Evolutionary conservation across 179 eudicot genomes (phyloP).

Genomic region (Corrigiola litoralis): DNA sequence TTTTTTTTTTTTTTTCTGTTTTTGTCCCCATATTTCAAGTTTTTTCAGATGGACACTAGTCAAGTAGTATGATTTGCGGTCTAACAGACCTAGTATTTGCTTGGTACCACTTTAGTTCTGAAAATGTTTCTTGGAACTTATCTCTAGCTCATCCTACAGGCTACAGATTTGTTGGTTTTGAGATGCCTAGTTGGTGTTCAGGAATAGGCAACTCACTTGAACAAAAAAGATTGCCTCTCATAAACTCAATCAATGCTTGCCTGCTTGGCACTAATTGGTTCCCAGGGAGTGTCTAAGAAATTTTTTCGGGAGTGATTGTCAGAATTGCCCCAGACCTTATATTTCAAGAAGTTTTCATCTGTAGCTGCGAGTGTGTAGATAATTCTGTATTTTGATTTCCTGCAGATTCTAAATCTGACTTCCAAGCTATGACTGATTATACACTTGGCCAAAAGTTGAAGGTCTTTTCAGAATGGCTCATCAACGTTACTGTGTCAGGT

Average conservation of each 20-base stretch:
- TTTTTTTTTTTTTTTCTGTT: not conserved
- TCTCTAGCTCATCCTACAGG: not conserved
- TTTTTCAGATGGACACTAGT: too few relatives aligned
- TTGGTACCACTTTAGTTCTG: not conserved
- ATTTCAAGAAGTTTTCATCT: slow-evolving; percentile 6
- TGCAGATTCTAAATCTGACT: slow-evolving; percentile 20
- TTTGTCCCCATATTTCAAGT: too few relatives aligned
- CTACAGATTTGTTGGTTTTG: not conserved
- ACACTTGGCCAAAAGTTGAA: slow-evolving; percentile 51
- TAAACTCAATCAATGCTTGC: too few relatives aligned
- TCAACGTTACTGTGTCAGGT: slow-evolving; percentile 53
- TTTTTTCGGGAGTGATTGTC: too few relatives aligned
- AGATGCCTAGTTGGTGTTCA: not conserved
- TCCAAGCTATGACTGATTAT: slow-evolving; percentile 30
- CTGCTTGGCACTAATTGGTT: too few relatives aligned
- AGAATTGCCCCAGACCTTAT: too few relatives aligned
- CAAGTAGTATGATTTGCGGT: too few relatives aligned
- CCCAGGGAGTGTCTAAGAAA: too few relatives aligned
- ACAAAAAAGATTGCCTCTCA: too few relatives aligned
- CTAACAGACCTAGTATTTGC: not conserved
- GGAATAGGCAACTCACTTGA: not conserved
- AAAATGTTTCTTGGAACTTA: not conserved
- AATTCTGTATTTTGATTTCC: slow-evolving; percentile 2
- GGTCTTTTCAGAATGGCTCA: slow-evolving; percentile 70
- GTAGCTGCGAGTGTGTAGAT: not conserved